Percentiles rank a stretch among this genome's conserved stretches.
Evolutionary conservation across 2,329 filamentous ascomycete species (phyloP).

Genomic region (Pseudocercospora ulei): DNA sequence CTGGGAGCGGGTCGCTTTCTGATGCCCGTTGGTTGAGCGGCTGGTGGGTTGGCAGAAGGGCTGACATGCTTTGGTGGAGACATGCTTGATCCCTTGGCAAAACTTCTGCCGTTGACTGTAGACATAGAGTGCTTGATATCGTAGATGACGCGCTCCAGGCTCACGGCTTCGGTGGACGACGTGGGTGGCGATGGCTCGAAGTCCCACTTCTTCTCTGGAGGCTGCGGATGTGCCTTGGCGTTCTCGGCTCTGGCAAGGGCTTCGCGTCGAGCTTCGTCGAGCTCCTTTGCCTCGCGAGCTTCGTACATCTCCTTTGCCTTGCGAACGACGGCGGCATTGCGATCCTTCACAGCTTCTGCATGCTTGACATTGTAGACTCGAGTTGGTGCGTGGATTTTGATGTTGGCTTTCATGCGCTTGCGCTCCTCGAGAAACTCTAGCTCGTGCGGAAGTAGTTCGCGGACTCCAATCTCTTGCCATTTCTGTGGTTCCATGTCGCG

Average conservation of each 20-base stretch:
- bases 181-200: constrained; percentile 6
- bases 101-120: constrained; percentile 4
- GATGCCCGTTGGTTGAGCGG: constrained; percentile 11
- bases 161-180: constrained; percentile 5
- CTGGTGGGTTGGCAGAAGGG: constrained; percentile 17
- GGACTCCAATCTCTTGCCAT: constrained; percentile 17
- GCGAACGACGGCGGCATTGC: constrained; percentile 14
- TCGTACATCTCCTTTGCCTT: constrained; percentile 19
- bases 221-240: constrained; percentile 4
- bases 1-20: constrained; percentile 22
- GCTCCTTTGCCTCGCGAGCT: constrained; percentile 15
- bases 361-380: constrained; percentile 8
- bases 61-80: constrained; percentile 10
- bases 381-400: constrained; percentile 16
- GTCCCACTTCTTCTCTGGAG: constrained; percentile 14
- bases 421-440: constrained; percentile 17
- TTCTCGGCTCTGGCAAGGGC: constrained; percentile 16
- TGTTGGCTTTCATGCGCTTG: constrained; percentile 9
- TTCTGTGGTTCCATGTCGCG: constrained; percentile 10
- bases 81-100: constrained; percentile 2
- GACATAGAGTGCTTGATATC: too few species aligned
- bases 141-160: too few species aligned
- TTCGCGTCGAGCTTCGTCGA: constrained; percentile 20
- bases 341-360: constrained; percentile 10
- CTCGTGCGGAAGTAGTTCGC: constrained; percentile 20